Evolutionary conservation across 305 asterid species (phyloP).

Genomic region (Nicotiana rustica): DNA sequence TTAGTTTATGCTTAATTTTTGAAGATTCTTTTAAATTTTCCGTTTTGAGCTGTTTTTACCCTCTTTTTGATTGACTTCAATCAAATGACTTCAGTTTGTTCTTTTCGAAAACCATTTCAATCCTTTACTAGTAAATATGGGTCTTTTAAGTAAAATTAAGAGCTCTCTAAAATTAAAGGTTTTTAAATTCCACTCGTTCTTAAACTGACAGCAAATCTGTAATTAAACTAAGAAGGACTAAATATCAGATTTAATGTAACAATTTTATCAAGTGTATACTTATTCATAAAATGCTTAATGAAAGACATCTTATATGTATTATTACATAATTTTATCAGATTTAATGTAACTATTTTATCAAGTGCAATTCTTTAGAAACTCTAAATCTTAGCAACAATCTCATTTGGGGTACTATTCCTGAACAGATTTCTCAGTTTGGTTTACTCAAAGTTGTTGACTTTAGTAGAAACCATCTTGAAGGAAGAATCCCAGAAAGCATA

Average conservation of each 20-base stretch:
- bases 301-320: too few species aligned
- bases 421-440: conserved; percentile 68
- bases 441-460: conserved; percentile 65
- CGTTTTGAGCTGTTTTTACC: too few species aligned
- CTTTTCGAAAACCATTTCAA: background rate
- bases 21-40: too few species aligned
- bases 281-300: too few species aligned
- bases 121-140: too few species aligned
- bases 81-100: conserved; percentile 1
- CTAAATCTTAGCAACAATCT: conserved; percentile 77
- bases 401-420: conserved; percentile 86
- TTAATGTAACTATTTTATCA: too few species aligned
- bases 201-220: background rate
- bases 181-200: background rate
- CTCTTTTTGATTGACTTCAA: background rate
- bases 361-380: conserved; percentile 60
- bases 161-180: background rate
- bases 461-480: conserved; percentile 77
- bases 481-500: conserved; percentile 72
- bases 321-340: too few species aligned
- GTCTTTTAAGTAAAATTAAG: background rate
- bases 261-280: background rate
- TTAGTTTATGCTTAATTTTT: too few species aligned
- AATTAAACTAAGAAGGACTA: background rate
- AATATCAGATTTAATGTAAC: background rate